phyloP scores from a whole-genome alignment of 169 alveolate species.

The Plasmodium yoelii region DNA sequence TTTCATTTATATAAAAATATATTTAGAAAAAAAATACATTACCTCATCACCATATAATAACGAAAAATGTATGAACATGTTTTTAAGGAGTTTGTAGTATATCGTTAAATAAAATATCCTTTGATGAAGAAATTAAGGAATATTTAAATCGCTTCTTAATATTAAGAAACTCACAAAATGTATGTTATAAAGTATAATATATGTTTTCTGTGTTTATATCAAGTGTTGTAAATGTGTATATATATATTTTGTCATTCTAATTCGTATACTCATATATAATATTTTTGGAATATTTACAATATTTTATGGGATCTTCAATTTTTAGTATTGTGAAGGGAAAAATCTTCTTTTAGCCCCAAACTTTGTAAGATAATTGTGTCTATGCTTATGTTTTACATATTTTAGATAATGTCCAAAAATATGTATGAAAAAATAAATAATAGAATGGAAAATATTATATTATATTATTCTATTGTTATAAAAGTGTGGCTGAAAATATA shows the following conservation, averaged over 20 bases:
- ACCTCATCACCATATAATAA: no score
- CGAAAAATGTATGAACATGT: background rate
- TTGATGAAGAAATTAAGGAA: constrained; percentile 34
- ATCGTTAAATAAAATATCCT: constrained; percentile 10
- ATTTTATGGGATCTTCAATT: background rate
- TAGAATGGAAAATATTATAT: background rate
- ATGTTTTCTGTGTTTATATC: background rate
- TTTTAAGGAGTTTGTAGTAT: constrained; percentile 9
- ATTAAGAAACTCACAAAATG: constrained; percentile 63
- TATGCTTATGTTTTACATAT: background rate
- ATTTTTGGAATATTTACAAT: no score
- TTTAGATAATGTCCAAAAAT: background rate
- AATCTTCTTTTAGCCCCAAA: constrained; percentile 31
- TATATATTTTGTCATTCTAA: background rate
- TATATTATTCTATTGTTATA: no score
- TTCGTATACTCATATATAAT: no score
- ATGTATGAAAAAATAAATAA: constrained; percentile 3
- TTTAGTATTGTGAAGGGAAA: constrained; percentile 63
- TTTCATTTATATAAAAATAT: no score
- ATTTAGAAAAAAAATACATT: no score
- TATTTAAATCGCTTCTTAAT: constrained; percentile 28
- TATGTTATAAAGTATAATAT: background rate
- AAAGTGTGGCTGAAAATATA: background rate
- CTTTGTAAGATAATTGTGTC: constrained; percentile 11
- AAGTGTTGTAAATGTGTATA: background rate